A percentile compares a stretch with the other conserved stretches of the same genome.
These are phyloP conservation scores for Trametes gibbosa DNA, from an alignment of 768 basidiomycete genomes.

Conservation along the genomic window DNA sequence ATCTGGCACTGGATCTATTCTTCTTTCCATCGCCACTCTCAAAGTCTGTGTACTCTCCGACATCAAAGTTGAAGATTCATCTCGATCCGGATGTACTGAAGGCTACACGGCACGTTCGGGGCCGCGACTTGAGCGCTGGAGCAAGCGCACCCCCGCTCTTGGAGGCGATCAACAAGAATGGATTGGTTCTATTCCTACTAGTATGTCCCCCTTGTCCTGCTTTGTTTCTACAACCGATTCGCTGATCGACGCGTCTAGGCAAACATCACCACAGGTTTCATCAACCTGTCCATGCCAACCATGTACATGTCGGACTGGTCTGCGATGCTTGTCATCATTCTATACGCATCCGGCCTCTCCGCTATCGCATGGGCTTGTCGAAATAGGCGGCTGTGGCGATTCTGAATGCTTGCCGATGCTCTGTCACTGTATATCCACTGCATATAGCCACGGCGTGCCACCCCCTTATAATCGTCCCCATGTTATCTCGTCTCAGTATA, in stretches of 20 bases:
- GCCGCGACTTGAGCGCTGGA: slow-evolving; percentile 27
- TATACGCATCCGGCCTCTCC: slow-evolving; percentile 61
- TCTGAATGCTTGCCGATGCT: slow-evolving; percentile 16
- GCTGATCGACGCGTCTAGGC: slow-evolving; percentile 47
- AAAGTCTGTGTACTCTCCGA: slow-evolving; percentile 33
- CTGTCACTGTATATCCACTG: background rate
- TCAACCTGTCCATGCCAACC: slow-evolving; percentile 77
- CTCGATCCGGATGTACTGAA: slow-evolving; percentile 25
- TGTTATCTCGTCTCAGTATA: too few species aligned
- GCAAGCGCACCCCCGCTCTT: slow-evolving; percentile 50
- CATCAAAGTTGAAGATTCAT: slow-evolving; percentile 35
- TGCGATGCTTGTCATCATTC: slow-evolving; percentile 60
- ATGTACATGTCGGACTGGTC: slow-evolving; percentile 65
- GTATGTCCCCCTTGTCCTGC: slow-evolving; percentile 43
- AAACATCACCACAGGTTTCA: slow-evolving; percentile 80
- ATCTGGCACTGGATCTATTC: slow-evolving; percentile 70
- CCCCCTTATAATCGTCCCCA: background rate
- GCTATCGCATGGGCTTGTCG: slow-evolving; percentile 59
- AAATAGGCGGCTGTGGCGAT: slow-evolving; percentile 33
- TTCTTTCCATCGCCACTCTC: slow-evolving; percentile 54
- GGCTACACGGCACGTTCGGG: slow-evolving; percentile 24
- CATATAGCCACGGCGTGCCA: background rate
- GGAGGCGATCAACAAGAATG: slow-evolving; percentile 81
- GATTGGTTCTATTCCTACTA: slow-evolving; percentile 74
- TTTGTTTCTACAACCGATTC: background rate